Evolutionary conservation across 495 filamentous ascomycete species (phyloP), one percentile per base, ranked within the genome.

Genomic region (Aspergillus bridgeri): DNA sequence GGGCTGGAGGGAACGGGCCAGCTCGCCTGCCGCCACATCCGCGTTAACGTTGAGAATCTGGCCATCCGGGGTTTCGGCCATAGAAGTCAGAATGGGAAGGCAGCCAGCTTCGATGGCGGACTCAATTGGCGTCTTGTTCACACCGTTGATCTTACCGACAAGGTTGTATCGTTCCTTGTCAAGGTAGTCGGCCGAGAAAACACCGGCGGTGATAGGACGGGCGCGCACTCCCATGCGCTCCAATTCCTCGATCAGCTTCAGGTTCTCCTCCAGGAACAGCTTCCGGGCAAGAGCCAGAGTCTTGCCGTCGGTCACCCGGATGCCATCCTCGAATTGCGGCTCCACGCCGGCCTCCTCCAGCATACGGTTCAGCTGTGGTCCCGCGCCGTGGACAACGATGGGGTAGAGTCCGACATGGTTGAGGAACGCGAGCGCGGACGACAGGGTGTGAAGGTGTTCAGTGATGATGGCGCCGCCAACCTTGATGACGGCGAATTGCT

Each of bases 401-500:
- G 94, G 94, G 73, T 88, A 98, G 33, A 98, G 83, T 24, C 95
- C 94, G 72, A 98, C 90, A 79, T 94, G 88, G 79, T 96, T 92
- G 25, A 98, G 84, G 78, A 96, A 95, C 18, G 90, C 89, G 56
- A 98, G 81, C 8, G 89, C 89, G 38, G 87, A 89, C 61, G 91
- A 94, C 51, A 98, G 82, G 46, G 89, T 89, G 69, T 96, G 88
- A 52, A 96, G 81, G 76, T 96, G 90, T 71, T 98, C 93, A 58
- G 93, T 96, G 64, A 98, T 86, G 65, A 98, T 98, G 51, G 95
- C 94, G 51, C 94, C 94, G 21, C 94, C 94, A 52, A 98, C 95
- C 80, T 98, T 98, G 73, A 98, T 97, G 51, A 98, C 94, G 63
- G 94, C 94, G 73, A 98, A 98, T 67, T 96, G 91, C 79, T 97